phyloP scores from a whole-genome alignment of 2,329 filamentous ascomycete species.

The Tolypocladium guangdongense region DNA sequence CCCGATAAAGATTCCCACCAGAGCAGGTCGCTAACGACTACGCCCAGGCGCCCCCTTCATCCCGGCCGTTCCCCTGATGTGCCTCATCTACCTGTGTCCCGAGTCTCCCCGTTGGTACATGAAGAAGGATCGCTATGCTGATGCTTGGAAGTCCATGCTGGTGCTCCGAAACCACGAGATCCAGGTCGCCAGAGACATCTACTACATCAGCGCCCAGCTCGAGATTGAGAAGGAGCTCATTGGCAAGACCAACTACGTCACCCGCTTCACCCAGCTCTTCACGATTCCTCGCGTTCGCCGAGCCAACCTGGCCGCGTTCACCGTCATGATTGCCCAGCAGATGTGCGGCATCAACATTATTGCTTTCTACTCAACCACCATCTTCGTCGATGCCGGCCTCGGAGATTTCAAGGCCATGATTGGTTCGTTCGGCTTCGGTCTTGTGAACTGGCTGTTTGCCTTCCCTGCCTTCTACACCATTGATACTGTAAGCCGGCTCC shows the following conservation, averaged over 20 bases:
- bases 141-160: slow-evolving; percentile 47
- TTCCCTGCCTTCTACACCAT: slow-evolving; percentile 57
- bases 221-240: slow-evolving; percentile 27
- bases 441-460: slow-evolving; percentile 56
- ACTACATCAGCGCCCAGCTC: slow-evolving; percentile 37
- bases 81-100: slow-evolving; percentile 49
- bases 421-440: slow-evolving; percentile 35
- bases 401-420: slow-evolving; percentile 39
- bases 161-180: slow-evolving; percentile 40
- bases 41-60: slow-evolving; percentile 42
- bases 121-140: slow-evolving; percentile 49
- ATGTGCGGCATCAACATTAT: slow-evolving; percentile 62
- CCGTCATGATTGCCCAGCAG: slow-evolving; percentile 71
- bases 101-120: slow-evolving; percentile 54
- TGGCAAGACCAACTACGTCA: slow-evolving; percentile 28
- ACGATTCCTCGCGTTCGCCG: slow-evolving; percentile 57
- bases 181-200: slow-evolving; percentile 49
- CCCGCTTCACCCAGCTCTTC: slow-evolving; percentile 49
- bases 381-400: slow-evolving; percentile 48
- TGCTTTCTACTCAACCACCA: slow-evolving; percentile 60
- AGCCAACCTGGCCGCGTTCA: slow-evolving; percentile 65
- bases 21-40: not conserved
- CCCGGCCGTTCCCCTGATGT: slow-evolving; percentile 39
- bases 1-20: too few relatives aligned
- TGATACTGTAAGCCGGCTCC: slow-evolving; percentile 33